A percentile compares a stretch with the other conserved stretches of the same genome.
Conservation (phyloP, 1,139 yeast genomes). For the Pneumocystis sp. region DNA sequence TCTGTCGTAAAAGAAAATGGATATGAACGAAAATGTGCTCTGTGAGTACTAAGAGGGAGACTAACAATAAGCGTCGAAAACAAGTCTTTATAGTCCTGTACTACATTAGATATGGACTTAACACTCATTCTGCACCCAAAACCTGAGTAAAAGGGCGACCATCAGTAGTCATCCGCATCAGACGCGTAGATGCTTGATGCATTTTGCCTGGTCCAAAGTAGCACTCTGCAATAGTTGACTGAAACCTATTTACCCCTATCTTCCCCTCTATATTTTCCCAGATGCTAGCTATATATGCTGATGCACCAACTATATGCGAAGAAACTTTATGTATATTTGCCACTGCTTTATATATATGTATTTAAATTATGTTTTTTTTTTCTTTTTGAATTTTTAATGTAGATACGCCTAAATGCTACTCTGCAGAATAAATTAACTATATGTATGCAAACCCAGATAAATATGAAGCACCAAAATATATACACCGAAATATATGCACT, state of each 20-base stretch:
- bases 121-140: background rate
- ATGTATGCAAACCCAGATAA: no score
- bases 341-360: background rate
- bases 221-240: background rate
- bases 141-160: constrained; percentile 12
- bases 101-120: background rate
- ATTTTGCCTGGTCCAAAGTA: constrained; percentile 3
- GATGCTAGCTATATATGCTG: background rate
- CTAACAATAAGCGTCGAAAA: constrained; percentile 40
- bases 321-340: background rate
- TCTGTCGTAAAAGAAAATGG: constrained; percentile 43
- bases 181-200: constrained; percentile 12
- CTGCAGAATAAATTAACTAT: no score
- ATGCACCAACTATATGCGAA: background rate
- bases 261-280: background rate
- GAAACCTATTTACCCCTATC: background rate
- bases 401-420: background rate
- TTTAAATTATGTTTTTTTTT: no score
- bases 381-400: no score
- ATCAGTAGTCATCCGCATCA: constrained; percentile 11
- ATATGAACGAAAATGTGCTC: constrained; percentile 18
- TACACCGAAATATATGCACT: no score
- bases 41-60: constrained; percentile 29
- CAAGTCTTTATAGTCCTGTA: constrained; percentile 39
- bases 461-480: no score